phyloP scores from a whole-genome alignment of 2,329 filamentous ascomycete genomes.

The Exophiala mesophila region DNA sequence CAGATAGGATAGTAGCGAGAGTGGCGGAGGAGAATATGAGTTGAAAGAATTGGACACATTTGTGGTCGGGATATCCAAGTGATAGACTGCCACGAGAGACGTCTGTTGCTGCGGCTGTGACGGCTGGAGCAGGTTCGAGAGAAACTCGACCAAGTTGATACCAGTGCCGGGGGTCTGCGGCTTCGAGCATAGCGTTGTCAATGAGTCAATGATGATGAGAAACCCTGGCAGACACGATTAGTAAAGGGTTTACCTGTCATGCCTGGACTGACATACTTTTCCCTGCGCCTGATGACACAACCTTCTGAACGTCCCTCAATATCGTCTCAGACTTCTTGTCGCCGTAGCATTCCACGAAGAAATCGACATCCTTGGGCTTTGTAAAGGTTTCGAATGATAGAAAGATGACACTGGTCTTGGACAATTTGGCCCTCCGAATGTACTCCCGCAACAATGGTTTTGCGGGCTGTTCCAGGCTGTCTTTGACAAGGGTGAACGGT shows the following conservation, averaged over 20 bases:
- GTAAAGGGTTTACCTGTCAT: not conserved
- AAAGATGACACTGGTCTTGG: constrained; percentile 39
- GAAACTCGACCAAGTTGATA: constrained; percentile 60
- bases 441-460: constrained; percentile 68
- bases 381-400: constrained; percentile 69
- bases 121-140: constrained; percentile 64
- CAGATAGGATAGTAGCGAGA: constrained; percentile 72
- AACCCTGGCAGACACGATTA: constrained; percentile 4
- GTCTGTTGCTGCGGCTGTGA: constrained; percentile 38
- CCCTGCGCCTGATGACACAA: constrained; percentile 23
- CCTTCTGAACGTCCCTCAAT: constrained; percentile 54
- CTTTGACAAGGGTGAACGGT: constrained; percentile 79
- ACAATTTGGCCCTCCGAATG: constrained; percentile 60
- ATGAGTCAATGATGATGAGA: constrained; percentile 23
- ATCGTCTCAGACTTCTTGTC: constrained; percentile 56
- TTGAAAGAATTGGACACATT: constrained; percentile 26
- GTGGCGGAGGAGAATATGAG: constrained; percentile 57
- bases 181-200: constrained; percentile 15
- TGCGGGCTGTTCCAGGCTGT: constrained; percentile 77
- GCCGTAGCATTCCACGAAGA: constrained; percentile 58
- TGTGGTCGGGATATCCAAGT: constrained; percentile 66
- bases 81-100: constrained; percentile 75
- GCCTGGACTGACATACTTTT: constrained; percentile 15
- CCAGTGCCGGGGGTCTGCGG: constrained; percentile 13
- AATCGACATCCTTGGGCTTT: constrained; percentile 61